These are phyloP conservation scores for Cyathus olla DNA, from an alignment of 1,284 basidiomycete species.

Conservation along the genomic window DNA sequence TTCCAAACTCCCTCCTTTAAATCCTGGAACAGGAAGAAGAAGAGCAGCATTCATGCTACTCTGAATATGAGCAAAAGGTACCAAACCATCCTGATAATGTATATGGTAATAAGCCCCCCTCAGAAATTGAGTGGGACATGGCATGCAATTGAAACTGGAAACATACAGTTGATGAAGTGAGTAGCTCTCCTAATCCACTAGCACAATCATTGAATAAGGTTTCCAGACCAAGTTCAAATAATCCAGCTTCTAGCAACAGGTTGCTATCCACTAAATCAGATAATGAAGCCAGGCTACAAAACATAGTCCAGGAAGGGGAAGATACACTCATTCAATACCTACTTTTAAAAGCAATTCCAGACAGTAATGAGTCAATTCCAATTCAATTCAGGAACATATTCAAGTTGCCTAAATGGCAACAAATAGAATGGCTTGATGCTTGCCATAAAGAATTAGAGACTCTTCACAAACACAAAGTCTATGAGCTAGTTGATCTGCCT, in stretches of 20 bases:
- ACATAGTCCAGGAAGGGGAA: neutral
- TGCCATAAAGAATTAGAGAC: slow-evolving; percentile 7
- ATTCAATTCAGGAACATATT: slow-evolving; percentile 8
- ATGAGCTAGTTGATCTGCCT: too few species aligned
- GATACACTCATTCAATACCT: neutral
- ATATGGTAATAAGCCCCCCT: slow-evolving; percentile 1
- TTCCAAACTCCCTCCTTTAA: neutral
- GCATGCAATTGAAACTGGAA: neutral
- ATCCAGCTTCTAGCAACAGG: slow-evolving; percentile 1
- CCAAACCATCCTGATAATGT: neutral
- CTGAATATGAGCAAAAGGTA: neutral
- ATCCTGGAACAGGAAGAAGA: neutral
- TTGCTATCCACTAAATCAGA: neutral
- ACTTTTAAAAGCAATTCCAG: neutral
- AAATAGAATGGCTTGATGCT: slow-evolving; percentile 9
- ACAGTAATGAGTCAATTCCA: neutral
- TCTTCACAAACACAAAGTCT: slow-evolving; percentile 6
- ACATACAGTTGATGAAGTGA: neutral
- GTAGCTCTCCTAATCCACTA: neutral
- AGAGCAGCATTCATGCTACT: neutral
- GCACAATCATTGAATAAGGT: neutral
- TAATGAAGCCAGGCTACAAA: neutral
- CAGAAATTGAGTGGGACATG: slow-evolving; percentile 1
- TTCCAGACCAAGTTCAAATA: neutral
- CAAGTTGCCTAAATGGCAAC: slow-evolving; percentile 4